phyloP scores from a whole-genome alignment of 2,329 filamentous ascomycete species.

The Chaetomium olivaceum region DNA sequence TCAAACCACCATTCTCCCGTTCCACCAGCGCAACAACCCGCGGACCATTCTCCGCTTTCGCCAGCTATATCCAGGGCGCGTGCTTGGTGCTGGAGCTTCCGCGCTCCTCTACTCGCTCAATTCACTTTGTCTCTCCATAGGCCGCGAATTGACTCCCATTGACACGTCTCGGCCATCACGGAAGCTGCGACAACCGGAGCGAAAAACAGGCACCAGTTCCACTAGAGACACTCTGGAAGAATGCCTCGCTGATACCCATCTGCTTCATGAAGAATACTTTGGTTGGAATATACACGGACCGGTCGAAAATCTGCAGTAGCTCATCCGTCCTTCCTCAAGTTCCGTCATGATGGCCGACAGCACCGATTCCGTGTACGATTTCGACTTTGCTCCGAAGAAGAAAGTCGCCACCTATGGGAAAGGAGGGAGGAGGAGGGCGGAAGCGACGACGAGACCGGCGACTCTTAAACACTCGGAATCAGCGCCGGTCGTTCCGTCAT shows the following conservation, averaged over 20 bases:
- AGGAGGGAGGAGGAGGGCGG: slow-evolving; percentile 30
- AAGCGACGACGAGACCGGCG: slow-evolving; percentile 20
- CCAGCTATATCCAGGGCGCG: background rate
- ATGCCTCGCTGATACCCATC: slow-evolving; percentile 2
- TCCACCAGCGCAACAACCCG: background rate
- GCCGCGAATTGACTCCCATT: background rate
- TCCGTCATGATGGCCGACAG: slow-evolving; percentile 25
- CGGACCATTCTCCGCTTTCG: background rate
- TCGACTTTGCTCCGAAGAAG: slow-evolving; percentile 35
- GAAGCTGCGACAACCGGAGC: background rate
- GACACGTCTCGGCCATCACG: slow-evolving; percentile 6
- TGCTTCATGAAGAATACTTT: background rate
- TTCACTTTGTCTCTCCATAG: background rate
- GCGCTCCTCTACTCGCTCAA: background rate
- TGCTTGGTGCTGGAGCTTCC: background rate
- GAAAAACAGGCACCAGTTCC: background rate
- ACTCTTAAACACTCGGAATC: slow-evolving; percentile 25
- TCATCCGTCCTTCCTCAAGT: background rate
- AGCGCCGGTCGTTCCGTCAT: slow-evolving; percentile 21
- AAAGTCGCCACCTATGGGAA: slow-evolving; percentile 39
- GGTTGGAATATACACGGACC: background rate
- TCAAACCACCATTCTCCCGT: background rate
- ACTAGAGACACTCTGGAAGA: background rate
- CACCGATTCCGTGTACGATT: slow-evolving; percentile 25
- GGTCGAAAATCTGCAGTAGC: background rate